phyloP scores from a whole-genome alignment of 768 basidiomycete species.

The Boletus vermiculosoides region DNA sequence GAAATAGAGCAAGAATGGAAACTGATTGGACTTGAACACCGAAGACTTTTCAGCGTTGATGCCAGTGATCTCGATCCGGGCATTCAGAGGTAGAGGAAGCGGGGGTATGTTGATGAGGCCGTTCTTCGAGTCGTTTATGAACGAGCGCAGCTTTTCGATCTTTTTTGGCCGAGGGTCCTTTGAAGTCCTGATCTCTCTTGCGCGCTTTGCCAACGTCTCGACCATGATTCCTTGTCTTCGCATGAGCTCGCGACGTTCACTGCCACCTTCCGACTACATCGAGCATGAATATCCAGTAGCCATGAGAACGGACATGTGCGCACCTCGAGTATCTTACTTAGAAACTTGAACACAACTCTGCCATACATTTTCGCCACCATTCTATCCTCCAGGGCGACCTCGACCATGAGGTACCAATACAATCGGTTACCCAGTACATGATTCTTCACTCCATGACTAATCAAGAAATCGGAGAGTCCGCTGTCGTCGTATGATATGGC shows the following conservation, averaged over 20 bases:
- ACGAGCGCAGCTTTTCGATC: conserved; percentile 90
- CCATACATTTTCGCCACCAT: conserved; percentile 92
- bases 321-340: conserved; percentile 86
- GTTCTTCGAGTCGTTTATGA: conserved; percentile 83
- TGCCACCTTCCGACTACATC: conserved; percentile 67
- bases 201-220: conserved; percentile 79
- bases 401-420: conserved; percentile 98
- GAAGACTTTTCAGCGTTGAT: conserved; percentile 90
- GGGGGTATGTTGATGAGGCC: conserved; percentile 75
- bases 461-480: conserved; percentile 90
- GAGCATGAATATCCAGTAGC: background rate
- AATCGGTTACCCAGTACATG: conserved; percentile 84
- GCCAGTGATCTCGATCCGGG: conserved; percentile 79
- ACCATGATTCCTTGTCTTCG: conserved; percentile 90
- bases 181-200: conserved; percentile 81
- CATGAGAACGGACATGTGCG: conserved; percentile 6
- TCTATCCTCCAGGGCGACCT: conserved; percentile 84
- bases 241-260: conserved; percentile 82
- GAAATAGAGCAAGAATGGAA: conserved; percentile 88
- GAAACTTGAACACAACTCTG: conserved; percentile 85
- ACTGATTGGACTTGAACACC: conserved; percentile 97
- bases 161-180: conserved; percentile 97
- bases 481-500: conserved; percentile 88
- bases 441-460: conserved; percentile 80
- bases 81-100: conserved; percentile 88